These are phyloP conservation scores for Dioszegia crocea DNA, from an alignment of 768 basidiomycete species.

Conservation along the genomic window DNA sequence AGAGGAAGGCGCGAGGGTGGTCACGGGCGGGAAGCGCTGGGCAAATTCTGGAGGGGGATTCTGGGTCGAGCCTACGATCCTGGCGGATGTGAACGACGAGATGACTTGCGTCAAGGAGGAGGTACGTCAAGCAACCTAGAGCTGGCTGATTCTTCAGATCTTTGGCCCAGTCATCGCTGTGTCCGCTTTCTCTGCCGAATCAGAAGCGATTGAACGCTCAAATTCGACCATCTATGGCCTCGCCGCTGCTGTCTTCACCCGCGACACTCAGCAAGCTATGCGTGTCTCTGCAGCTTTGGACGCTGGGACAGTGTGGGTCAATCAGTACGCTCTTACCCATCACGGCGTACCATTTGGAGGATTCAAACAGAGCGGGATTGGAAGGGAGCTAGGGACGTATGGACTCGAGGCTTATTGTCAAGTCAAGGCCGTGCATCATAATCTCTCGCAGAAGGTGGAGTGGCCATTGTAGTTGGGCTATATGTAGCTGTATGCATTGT, in stretches of 20 bases:
- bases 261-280: conserved; percentile 69
- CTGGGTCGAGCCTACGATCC: conserved; percentile 81
- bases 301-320: conserved; percentile 82
- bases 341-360: conserved; percentile 88
- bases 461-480: conserved; percentile 11
- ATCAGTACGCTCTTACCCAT: conserved; percentile 60
- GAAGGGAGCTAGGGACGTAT: conserved; percentile 72
- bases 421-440: conserved; percentile 68
- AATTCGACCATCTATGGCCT: conserved; percentile 85
- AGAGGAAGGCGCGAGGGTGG: conserved; percentile 64
- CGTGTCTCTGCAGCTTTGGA: conserved; percentile 66
- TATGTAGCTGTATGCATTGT: neutral
- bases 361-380: conserved; percentile 75
- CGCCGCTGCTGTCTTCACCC: conserved; percentile 81
- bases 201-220: conserved; percentile 74
- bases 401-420: conserved; percentile 61
- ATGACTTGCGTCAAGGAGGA: conserved; percentile 80
- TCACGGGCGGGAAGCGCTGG: conserved; percentile 65
- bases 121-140: conserved; percentile 42
- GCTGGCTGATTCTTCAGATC: conserved; percentile 58
- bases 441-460: conserved; percentile 49
- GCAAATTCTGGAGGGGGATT: conserved; percentile 61
- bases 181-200: conserved; percentile 77
- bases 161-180: conserved; percentile 90
- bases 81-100: conserved; percentile 62